A percentile compares a stretch with the other conserved stretches of the same genome.
These are phyloP conservation scores for Pyrenula aspistea DNA, from an alignment of 495 filamentous ascomycete species.

Conservation along the genomic window DNA sequence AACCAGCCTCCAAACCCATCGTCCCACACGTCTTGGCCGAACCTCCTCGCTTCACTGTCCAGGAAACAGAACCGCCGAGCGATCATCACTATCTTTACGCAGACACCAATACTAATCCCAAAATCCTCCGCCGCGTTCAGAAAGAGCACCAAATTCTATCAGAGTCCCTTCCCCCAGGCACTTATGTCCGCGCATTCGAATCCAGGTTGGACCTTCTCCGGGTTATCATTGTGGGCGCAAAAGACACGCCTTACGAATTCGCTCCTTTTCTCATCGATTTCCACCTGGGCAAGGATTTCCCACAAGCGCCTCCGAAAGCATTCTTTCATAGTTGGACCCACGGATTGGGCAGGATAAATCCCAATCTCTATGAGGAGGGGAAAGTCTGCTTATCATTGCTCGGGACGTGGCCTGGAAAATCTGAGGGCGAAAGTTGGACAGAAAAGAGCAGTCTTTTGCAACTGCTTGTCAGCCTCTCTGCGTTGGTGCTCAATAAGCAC, in stretches of 20 bases:
- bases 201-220: conserved; percentile 43
- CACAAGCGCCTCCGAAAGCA: conserved; percentile 29
- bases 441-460: conserved; percentile 42
- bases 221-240: conserved; percentile 44
- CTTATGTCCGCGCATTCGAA: conserved; percentile 49
- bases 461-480: conserved; percentile 47
- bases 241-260: conserved; percentile 48
- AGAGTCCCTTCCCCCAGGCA: conserved; percentile 39
- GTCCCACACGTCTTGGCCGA: conserved; percentile 9
- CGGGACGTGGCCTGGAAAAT: conserved; percentile 45
- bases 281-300: conserved; percentile 32
- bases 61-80: conserved; percentile 29
- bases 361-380: conserved; percentile 52
- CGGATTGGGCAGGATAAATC: conserved; percentile 41
- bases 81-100: conserved; percentile 33
- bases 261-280: conserved; percentile 51
- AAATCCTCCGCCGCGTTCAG: conserved; percentile 30
- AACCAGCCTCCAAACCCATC: neutral
- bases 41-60: conserved; percentile 26
- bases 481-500: conserved; percentile 44
- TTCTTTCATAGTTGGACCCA: conserved; percentile 49
- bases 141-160: conserved; percentile 47
- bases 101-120: conserved; percentile 2
- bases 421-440: conserved; percentile 40
- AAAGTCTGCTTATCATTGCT: conserved; percentile 48